Base-by-base conservation (phyloP, 208 protist genomes). In the Trypanosoma conorhini region DNA sequence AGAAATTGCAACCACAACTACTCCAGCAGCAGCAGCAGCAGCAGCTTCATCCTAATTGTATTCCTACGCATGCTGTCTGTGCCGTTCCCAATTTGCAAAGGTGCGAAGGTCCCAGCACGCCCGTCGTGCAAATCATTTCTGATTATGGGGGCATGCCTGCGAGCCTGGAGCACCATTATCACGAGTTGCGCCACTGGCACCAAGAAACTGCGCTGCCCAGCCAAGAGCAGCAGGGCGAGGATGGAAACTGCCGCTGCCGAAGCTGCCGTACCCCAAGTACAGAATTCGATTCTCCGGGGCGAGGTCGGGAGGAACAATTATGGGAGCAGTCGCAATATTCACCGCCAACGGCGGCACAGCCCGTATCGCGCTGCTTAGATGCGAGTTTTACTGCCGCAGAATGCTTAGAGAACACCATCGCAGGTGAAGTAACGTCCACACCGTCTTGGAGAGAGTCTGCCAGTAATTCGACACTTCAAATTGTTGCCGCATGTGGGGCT, bases 351-450 rank as follows among this genome's bases (percentile, higher is more conserved):
- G 26, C 35, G 2, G 61, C 48, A 0, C 59, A 50, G 33, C 58
- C 58, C 7, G 69, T 79, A 22, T 68, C 60, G 5, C 75, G 80
- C 31, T 81, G 75, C 40, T 62, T 86, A 35, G 72, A 74, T 50
- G 67, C 74, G 24, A 79, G 70, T 62, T 86, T 86, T 73, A 69
- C 67, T n/a, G 70, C 48, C 21, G 81, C 73, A 3, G 76, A 62
- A 62, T 51, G 24, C 17, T 54, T 19, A 31, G 61, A 55, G 54
- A 13, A 35, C 10, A 55, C 4, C 2, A 42, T 12, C 7, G 31
- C 28, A 59, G 24, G 10, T 31, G 28, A 15, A 13, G 35, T 26
- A n/a, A 28, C 17, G 24, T 21, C 17, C 0, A 51, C 24, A 5
- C 3, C 54, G 33, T 60, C 7, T 35, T 68, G 63, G 48, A 19